Evolutionary conservation across 2,329 filamentous ascomycete species (phyloP).

Genomic region (Penicillium sp.): DNA sequence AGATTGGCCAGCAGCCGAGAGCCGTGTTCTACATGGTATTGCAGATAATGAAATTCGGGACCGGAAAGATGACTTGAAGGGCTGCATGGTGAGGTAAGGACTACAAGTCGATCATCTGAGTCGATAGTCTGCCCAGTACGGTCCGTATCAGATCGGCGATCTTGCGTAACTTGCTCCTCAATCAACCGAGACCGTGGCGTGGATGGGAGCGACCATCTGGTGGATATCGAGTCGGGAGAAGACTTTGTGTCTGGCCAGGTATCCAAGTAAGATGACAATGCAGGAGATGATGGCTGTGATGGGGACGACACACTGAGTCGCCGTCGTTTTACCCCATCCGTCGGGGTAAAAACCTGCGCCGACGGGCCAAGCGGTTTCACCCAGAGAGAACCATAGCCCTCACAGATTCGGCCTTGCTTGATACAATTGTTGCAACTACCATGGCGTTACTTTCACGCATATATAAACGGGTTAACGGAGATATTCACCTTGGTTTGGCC

Average conservation of each 20-base stretch:
- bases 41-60: slow-evolving; percentile 37
- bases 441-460: slow-evolving; percentile 1
- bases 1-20: slow-evolving; percentile 38
- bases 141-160: slow-evolving; percentile 1
- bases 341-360: slow-evolving; percentile 29
- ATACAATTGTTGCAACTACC: slow-evolving; percentile 30
- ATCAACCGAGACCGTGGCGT: slow-evolving; percentile 7
- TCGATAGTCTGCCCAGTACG: not conserved
- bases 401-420: slow-evolving; percentile 35
- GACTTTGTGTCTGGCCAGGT: slow-evolving; percentile 9
- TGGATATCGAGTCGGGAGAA: slow-evolving; percentile 11
- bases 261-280: slow-evolving; percentile 14
- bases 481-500: slow-evolving; percentile 34
- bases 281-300: slow-evolving; percentile 11
- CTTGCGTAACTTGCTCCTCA: not conserved
- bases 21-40: slow-evolving; percentile 38
- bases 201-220: slow-evolving; percentile 6
- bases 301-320: slow-evolving; percentile 20
- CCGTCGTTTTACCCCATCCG: slow-evolving; percentile 20
- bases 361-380: slow-evolving; percentile 34
- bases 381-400: slow-evolving; percentile 41
- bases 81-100: slow-evolving; percentile 18
- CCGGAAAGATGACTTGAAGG: slow-evolving; percentile 29
- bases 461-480: not conserved
- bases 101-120: slow-evolving; percentile 2